Base-by-base conservation (phyloP, 768 basidiomycete species). In the Mycena venus region DNA sequence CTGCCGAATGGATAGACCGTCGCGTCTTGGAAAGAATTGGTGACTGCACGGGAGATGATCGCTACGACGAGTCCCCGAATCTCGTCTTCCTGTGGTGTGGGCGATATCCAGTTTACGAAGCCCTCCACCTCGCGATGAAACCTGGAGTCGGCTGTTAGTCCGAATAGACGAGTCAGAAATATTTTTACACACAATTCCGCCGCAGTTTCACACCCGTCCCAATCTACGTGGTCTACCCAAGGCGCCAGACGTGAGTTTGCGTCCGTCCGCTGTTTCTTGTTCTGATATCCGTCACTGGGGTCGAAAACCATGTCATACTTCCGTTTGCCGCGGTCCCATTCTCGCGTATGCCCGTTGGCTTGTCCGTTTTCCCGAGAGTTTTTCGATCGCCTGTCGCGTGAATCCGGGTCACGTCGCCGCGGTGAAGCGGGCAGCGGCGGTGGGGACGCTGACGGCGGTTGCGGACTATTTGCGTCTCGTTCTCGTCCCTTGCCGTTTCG, bases 1-100 rank as follows among this genome's bases (percentile, higher is more conserved):
- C 94, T 96, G 25, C 98, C 98, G 82, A 99, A 99, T 1, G 97
- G 94, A 70, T 90, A 84, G 4, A 99, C 93, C 38, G 88, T 84
- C 11, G 96, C 96, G 78, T 97, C 96, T 0, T 92, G 90, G 85
- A 95, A 98, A 12, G 86, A 81, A n/a, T 83, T 78, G 8, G 84
- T 84, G 58, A 99, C 88, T 2, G 92, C 91, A 21, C 87, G 86
- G 0, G 92, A 88, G 69, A 99, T 94, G 40, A 92, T 86, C 25
- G 88, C 81, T 23, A 99, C 91, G 10, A 94, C 87, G 40, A 94
- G 88, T 21, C 92, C 86, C 58, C 98, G 92, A 38, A 96, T 86
- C 80, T 96, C 96, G 81, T 98, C 94, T 80, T 99, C 98, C 19
- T 89, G 86, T 3, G 90, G 90, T 0, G 95, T 92, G 0, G 98